A percentile compares a stretch with the other conserved stretches of the same genome.
Evolutionary conservation across 106 monocot genomes (phyloP).

Genomic region (Agapanthus africanus): DNA sequence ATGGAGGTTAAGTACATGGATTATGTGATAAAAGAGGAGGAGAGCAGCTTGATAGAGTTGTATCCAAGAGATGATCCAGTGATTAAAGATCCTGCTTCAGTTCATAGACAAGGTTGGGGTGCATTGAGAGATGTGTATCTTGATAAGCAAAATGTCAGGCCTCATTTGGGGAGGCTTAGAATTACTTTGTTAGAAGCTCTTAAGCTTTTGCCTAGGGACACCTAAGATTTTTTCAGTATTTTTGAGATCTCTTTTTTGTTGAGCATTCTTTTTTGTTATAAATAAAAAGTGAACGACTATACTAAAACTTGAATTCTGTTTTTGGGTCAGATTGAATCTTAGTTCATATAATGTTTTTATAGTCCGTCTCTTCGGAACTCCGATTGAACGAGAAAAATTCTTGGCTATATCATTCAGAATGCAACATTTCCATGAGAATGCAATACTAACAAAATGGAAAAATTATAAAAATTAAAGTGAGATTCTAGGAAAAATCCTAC

Average conservation of each 20-base stretch:
- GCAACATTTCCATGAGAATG: too few species aligned
- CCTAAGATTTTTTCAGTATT: not conserved
- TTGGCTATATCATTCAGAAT: too few species aligned
- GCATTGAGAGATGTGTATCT: conserved; percentile 42
- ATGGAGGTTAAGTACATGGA: conserved; percentile 54
- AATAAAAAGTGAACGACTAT: not conserved
- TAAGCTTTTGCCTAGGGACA: conserved; percentile 25
- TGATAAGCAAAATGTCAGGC: conserved; percentile 64
- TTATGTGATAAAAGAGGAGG: conserved; percentile 33
- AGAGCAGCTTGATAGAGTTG: conserved; percentile 45
- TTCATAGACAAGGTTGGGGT: conserved; percentile 48
- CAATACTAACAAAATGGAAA: too few species aligned
- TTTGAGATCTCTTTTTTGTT: not conserved
- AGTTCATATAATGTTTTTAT: too few species aligned
- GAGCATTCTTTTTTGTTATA: not conserved
- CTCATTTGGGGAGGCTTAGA: conserved; percentile 39
- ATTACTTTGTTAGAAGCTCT: conserved; percentile 43
- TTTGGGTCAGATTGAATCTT: too few species aligned
- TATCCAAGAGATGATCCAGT: conserved; percentile 49
- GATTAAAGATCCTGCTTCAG: conserved; percentile 32
- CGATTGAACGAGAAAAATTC: too few species aligned
- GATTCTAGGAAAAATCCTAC: too few species aligned
- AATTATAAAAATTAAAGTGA: too few species aligned
- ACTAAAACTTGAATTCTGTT: not conserved
- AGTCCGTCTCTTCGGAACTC: too few species aligned